These are phyloP conservation scores for Xylaria cubensis DNA, from an alignment of 495 filamentous ascomycete species.

Conservation along the genomic window DNA sequence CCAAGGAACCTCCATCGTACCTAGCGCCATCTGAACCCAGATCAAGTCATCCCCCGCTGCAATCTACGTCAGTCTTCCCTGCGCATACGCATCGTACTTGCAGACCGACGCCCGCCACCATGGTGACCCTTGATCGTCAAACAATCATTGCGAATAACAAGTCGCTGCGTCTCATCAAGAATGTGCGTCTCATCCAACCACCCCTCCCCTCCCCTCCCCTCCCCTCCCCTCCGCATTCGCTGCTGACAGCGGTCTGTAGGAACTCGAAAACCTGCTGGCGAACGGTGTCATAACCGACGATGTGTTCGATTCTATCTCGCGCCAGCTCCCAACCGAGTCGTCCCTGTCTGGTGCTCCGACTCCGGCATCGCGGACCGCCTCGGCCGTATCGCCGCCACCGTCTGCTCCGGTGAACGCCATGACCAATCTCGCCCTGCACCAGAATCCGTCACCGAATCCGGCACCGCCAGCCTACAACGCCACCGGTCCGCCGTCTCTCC, in stretches of 20 bases:
- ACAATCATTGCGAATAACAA: constrained; percentile 70
- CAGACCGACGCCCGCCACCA: constrained; percentile 31
- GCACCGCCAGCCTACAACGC: constrained; percentile 56
- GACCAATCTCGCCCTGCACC: constrained; percentile 54
- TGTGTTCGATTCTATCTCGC: constrained; percentile 72
- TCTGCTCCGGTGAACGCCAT: constrained; percentile 48
- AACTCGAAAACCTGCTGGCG: constrained; percentile 90
- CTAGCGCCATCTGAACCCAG: neutral
- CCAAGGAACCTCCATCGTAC: neutral
- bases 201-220: no score
- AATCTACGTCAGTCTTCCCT: neutral
- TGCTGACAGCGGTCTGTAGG: constrained; percentile 57
- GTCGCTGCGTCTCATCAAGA: constrained; percentile 85
- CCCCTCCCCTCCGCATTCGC: constrained; percentile 12
- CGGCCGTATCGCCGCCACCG: constrained; percentile 39
- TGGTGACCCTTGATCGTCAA: constrained; percentile 55
- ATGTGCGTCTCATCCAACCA: constrained; percentile 56
- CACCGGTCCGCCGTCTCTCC: constrained; percentile 61
- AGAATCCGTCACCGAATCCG: constrained; percentile 33
- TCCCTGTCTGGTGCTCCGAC: constrained; percentile 57
- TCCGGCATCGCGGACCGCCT: constrained; percentile 43
- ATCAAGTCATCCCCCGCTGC: neutral
- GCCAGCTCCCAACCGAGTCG: constrained; percentile 73
- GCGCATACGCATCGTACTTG: constrained; percentile 2
- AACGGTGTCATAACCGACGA: constrained; percentile 72